Evolutionary conservation across 2,329 filamentous ascomycete species (phyloP).

Genomic region (Achaetomium macrosporum): DNA sequence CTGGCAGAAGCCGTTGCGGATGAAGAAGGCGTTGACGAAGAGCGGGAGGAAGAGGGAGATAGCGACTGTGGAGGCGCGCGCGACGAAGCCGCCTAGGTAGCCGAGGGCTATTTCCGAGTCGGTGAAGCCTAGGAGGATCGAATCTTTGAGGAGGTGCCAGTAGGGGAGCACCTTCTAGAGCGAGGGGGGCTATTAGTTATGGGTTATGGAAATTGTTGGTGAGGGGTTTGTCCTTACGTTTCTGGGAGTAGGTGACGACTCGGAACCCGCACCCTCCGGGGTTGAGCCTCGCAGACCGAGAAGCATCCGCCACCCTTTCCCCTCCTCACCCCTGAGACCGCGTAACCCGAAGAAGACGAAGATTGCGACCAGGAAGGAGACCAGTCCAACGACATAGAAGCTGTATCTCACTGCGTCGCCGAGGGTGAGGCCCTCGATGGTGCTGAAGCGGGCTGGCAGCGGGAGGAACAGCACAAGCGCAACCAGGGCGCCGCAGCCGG

Average conservation of each 20-base stretch:
- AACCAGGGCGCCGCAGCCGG: slow-evolving; percentile 83
- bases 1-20: slow-evolving; percentile 71
- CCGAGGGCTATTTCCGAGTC: slow-evolving; percentile 77
- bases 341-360: slow-evolving; percentile 75
- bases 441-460: slow-evolving; percentile 71
- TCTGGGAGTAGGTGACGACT: slow-evolving; percentile 7
- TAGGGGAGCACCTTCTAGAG: slow-evolving; percentile 46
- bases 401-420: slow-evolving; percentile 71
- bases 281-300: slow-evolving; percentile 37
- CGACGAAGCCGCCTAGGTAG: slow-evolving; percentile 92
- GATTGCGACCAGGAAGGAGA: slow-evolving; percentile 66
- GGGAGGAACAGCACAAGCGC: slow-evolving; percentile 79
- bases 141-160: slow-evolving; percentile 53
- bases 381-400: slow-evolving; percentile 76
- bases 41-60: slow-evolving; percentile 94
- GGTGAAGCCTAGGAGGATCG: slow-evolving; percentile 64
- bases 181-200: not conserved
- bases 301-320: slow-evolving; percentile 63
- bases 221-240: slow-evolving; percentile 13
- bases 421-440: slow-evolving; percentile 64
- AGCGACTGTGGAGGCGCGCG: slow-evolving; percentile 86
- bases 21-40: slow-evolving; percentile 87
- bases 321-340: slow-evolving; percentile 63
- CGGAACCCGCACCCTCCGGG: slow-evolving; percentile 11
- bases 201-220: not conserved